A percentile compares a stretch with the other conserved stretches of the same genome.
Conservation (phyloP, 2,329 filamentous ascomycete species). For the Diaporthe sp. region DNA sequence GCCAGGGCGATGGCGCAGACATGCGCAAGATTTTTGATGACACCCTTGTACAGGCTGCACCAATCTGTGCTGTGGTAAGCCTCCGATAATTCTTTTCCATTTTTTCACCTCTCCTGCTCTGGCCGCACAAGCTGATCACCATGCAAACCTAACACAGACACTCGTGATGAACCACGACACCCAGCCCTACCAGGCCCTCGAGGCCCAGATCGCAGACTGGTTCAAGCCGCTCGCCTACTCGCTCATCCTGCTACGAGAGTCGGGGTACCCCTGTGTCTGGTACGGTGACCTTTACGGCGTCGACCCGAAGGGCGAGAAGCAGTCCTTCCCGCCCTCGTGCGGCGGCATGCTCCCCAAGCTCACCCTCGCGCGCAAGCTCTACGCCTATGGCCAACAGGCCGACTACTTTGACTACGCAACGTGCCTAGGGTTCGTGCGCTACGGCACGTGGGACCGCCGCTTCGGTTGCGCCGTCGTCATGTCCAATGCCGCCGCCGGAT, state of each 20-base stretch:
- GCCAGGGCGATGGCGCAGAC: constrained; percentile 69
- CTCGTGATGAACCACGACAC: constrained; percentile 83
- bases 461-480: constrained; percentile 70
- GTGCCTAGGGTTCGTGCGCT: constrained; percentile 73
- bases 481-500: constrained; percentile 63
- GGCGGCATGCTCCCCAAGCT: constrained; percentile 70
- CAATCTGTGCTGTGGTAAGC: constrained; percentile 54
- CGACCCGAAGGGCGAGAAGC: constrained; percentile 51
- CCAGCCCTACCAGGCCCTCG: constrained; percentile 55
- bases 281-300: constrained; percentile 80
- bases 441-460: constrained; percentile 60
- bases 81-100: neutral
- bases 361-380: constrained; percentile 74
- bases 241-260: constrained; percentile 75
- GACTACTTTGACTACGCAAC: constrained; percentile 75
- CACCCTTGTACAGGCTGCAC: constrained; percentile 64
- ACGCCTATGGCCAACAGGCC: constrained; percentile 75
- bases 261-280: constrained; percentile 77
- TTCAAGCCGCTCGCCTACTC: constrained; percentile 82
- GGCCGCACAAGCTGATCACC: neutral
- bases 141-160: constrained; percentile 57
- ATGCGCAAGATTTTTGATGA: constrained; percentile 74
- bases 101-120: neutral
- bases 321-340: constrained; percentile 65
- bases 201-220: constrained; percentile 73